Evolutionary conservation across 1,284 basidiomycete genomes (phyloP), one percentile per base, ranked within the genome.

Genomic region (Moesziomyces globuligerus): DNA sequence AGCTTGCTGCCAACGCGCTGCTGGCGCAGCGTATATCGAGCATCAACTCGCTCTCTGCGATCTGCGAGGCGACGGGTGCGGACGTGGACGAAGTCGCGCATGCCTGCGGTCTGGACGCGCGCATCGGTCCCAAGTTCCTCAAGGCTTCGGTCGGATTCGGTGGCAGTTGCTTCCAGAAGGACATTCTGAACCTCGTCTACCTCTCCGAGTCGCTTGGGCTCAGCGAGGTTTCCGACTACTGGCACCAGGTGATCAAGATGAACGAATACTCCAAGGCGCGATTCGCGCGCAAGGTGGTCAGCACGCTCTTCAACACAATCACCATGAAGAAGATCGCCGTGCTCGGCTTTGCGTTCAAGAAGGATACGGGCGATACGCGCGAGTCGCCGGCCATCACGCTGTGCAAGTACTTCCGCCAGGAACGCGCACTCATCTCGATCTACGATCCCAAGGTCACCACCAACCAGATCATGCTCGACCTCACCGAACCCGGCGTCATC

Each of bases 11-110:
- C 67, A 98, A 99, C 84, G 95, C 95, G 46, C 93, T 98, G 90
- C 90, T 99, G 59, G 96, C 95, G 9, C 84, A 86, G 84, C 91
- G 96, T 71, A 98, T 99, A 84, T 98, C 95, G 9, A 96, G 93
- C 54, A 88, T 98, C 86, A 99, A 98, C 83, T 93, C 95, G 13
- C 90, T 99, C 39, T 95, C 94, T 23, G 96, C 96, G 50, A 97
- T 99, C 83, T 98, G 96, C 84, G 96, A 98, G 85, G 94, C 93
- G n/a, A 99, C 96, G 7, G 96, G 95, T 48, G 96, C 96, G 57
- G 95, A 95, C 86, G 93, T 99, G 59, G 93, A 97, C 84, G 96
- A 98, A 85, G 95, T 98, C 69, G 90, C 96, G 3, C 88, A 92
- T 81, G 94, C 96, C 10, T 91, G 97, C 80, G 95, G 95, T 28